Evolutionary conservation across 2,329 filamentous ascomycete species (phyloP).

Genomic region (Aspergillus novoparasiticus): DNA sequence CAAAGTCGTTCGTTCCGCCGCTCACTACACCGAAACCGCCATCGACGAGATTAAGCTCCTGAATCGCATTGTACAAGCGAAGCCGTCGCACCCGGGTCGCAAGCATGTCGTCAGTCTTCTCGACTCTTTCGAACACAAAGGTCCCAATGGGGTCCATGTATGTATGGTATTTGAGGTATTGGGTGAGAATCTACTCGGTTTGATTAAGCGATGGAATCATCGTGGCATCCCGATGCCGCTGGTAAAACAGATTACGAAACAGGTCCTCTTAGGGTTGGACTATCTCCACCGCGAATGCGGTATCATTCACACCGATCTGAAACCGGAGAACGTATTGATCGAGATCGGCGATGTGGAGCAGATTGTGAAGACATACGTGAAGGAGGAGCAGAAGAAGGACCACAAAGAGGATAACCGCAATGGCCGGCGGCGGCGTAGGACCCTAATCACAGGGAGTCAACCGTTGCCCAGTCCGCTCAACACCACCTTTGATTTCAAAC

Average conservation of each 20-base stretch:
- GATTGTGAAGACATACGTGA: constrained; percentile 94
- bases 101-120: constrained; percentile 94
- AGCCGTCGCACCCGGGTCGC: constrained; percentile 89
- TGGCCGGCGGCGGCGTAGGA: constrained; percentile 83
- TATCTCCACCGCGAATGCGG: constrained; percentile 97
- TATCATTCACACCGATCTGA: constrained; percentile 97
- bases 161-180: constrained; percentile 99
- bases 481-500: constrained; percentile 75
- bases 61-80: constrained; percentile 94
- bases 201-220: constrained; percentile 99
- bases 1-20: constrained; percentile 95
- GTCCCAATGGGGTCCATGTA: constrained; percentile 92
- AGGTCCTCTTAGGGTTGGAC: constrained; percentile 91
- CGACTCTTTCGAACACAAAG: constrained; percentile 97
- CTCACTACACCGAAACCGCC: constrained; percentile 98
- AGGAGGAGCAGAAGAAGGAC: constrained; percentile 65
- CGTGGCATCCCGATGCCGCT: constrained; percentile 93
- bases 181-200: constrained; percentile 87
- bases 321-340: constrained; percentile 97
- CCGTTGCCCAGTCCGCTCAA: constrained; percentile 93
- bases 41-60: constrained; percentile 98
- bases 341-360: constrained; percentile 99
- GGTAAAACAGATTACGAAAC: constrained; percentile 98
- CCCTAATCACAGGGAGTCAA: constrained; percentile 95
- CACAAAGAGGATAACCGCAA: constrained; percentile 91